These are phyloP conservation scores for Ettlia oleoabundans DNA, from an alignment of 139 green algal genomes.

Conservation along the genomic window DNA sequence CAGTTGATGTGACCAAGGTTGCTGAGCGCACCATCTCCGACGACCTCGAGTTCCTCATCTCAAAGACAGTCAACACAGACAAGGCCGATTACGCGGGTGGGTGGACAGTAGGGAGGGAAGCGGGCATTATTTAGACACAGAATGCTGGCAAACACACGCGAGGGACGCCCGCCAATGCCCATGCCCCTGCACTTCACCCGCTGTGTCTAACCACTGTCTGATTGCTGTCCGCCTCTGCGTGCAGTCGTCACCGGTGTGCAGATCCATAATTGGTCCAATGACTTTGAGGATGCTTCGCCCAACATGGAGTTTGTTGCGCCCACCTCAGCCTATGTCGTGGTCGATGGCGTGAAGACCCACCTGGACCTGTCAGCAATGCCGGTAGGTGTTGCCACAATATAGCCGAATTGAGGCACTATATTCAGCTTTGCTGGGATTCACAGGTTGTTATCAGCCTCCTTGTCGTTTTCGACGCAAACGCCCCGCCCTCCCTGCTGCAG, in stretches of 20 bases:
- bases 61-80: slow-evolving; percentile 74
- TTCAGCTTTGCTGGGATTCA: too few relatives aligned
- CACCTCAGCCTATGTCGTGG: slow-evolving; percentile 71
- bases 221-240: not conserved
- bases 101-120: not conserved
- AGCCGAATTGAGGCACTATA: too few relatives aligned
- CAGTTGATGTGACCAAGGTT: slow-evolving; percentile 80
- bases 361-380: slow-evolving; percentile 71
- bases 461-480: too few relatives aligned
- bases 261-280: slow-evolving; percentile 82
- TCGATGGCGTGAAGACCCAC: slow-evolving; percentile 74
- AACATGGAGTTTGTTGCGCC: slow-evolving; percentile 80
- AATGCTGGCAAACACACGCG: too few relatives aligned
- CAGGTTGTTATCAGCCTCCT: too few relatives aligned
- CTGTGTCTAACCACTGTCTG: not conserved
- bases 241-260: slow-evolving; percentile 83
- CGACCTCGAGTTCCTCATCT: slow-evolving; percentile 90
- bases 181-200: too few relatives aligned
- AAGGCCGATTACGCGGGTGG: slow-evolving; percentile 85
- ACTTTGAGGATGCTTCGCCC: slow-evolving; percentile 58
- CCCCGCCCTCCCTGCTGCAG: too few relatives aligned
- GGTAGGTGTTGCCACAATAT: too few relatives aligned
- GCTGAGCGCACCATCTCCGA: slow-evolving; percentile 83
- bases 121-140: not conserved
- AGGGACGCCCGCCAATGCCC: too few relatives aligned